A percentile compares a stretch with the other conserved stretches of the same genome.
Evolutionary conservation across 805 yeast species (phyloP).

Genomic region (Pichia cabralensis): DNA sequence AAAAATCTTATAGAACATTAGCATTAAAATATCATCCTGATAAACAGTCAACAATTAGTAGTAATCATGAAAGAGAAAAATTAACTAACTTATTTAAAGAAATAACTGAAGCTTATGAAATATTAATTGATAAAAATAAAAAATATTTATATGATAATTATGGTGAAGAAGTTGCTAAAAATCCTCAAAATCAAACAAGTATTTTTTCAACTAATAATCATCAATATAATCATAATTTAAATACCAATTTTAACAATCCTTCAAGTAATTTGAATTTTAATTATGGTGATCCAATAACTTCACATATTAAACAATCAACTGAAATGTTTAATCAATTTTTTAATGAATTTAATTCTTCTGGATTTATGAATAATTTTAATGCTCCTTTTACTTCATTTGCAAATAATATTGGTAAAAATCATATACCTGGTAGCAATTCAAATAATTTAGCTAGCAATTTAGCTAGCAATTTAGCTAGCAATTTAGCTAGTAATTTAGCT

Average conservation of each 20-base stretch:
- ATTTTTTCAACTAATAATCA: constrained; percentile 6
- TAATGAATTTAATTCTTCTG: neutral
- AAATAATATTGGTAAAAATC: neutral
- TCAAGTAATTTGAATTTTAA: neutral
- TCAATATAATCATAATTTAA: neutral
- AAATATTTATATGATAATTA: constrained; percentile 42
- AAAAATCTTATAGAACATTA: constrained; percentile 68
- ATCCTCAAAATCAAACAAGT: constrained; percentile 10
- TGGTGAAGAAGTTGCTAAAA: constrained; percentile 33
- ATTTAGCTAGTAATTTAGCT: too few relatives aligned
- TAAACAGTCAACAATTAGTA: constrained; percentile 34
- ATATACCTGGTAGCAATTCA: too few relatives aligned
- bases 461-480: too few relatives aligned
- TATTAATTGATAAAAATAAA: constrained; percentile 37
- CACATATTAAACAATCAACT: neutral
- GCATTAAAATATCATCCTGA: constrained; percentile 88
- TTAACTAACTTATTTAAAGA: constrained; percentile 49
- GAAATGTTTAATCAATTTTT: constrained; percentile 3
- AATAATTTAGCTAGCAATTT: too few relatives aligned
- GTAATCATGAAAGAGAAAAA: constrained; percentile 21
- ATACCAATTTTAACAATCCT: neutral
- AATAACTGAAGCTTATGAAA: constrained; percentile 58
- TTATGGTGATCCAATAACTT: neutral
- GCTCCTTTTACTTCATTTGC: neutral
- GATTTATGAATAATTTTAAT: neutral